These are phyloP conservation scores for Neocallimastix lanati DNA, from an alignment of 192 early-diverging fungal genomes.

Conservation along the genomic window DNA sequence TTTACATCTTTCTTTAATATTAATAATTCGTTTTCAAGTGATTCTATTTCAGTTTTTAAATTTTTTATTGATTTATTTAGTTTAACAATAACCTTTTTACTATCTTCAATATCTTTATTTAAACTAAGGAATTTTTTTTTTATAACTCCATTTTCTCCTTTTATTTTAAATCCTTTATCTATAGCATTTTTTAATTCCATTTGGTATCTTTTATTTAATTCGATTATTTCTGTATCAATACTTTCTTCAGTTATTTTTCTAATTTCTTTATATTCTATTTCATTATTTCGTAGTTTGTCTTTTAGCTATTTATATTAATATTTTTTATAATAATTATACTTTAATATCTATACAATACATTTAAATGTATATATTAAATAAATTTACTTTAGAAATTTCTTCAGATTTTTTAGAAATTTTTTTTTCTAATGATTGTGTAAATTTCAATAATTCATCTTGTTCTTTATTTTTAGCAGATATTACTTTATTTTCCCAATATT, in stretches of 20 bases:
- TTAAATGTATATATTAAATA: no score
- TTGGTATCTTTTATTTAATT: constrained; percentile 19
- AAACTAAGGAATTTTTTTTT: constrained; percentile 12
- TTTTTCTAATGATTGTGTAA: constrained; percentile 21
- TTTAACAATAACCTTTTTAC: constrained; percentile 21
- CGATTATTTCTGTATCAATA: constrained; percentile 18
- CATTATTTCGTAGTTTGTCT: neutral
- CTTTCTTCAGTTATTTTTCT: constrained; percentile 8
- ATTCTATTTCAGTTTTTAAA: constrained; percentile 19
- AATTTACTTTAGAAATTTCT: constrained; percentile 22
- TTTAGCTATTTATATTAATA: neutral
- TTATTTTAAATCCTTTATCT: constrained; percentile 13
- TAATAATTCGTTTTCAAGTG: constrained; percentile 24
- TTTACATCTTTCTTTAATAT: constrained; percentile 23
- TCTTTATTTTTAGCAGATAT: constrained; percentile 11
- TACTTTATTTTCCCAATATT: constrained; percentile 23
- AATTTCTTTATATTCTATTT: constrained; percentile 11
- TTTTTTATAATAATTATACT: no score
- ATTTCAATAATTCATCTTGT: constrained; percentile 9
- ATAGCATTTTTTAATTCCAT: constrained; percentile 17
- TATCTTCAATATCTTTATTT: constrained; percentile 23
- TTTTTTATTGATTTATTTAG: constrained; percentile 15
- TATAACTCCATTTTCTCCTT: constrained; percentile 21
- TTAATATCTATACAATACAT: no score
- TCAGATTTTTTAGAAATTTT: constrained; percentile 12